These are phyloP conservation scores for Fusarium sp. DNA, from an alignment of 2,329 filamentous ascomycete genomes.

Conservation along the genomic window DNA sequence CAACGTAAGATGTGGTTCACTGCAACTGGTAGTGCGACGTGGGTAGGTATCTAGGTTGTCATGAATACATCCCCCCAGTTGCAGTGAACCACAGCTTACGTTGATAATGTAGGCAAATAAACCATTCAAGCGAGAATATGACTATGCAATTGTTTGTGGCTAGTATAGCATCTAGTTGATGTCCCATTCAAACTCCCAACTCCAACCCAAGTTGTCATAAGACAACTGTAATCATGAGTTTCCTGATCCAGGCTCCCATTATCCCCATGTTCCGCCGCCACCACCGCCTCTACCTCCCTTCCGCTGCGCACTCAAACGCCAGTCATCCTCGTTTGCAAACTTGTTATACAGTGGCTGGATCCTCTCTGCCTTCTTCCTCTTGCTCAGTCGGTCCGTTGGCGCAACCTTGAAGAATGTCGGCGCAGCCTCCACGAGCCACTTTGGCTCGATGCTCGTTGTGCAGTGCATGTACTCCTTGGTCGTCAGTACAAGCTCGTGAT, in stretches of 20 bases:
- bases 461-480: slow-evolving; percentile 99
- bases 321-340: slow-evolving; percentile 93
- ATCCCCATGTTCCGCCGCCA: slow-evolving; percentile 93
- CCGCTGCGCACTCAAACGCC: slow-evolving; percentile 90
- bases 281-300: slow-evolving; percentile 87
- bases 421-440: slow-evolving; percentile 94
- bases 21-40: too few relatives aligned
- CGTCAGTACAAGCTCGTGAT: slow-evolving; percentile 89
- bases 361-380: slow-evolving; percentile 92
- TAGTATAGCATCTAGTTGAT: neutral
- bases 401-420: slow-evolving; percentile 99
- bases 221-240: neutral
- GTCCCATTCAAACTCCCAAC: slow-evolving; percentile 1
- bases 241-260: slow-evolving; percentile 29
- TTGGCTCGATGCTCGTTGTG: slow-evolving; percentile 93
- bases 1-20: too few relatives aligned
- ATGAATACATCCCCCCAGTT: too few relatives aligned
- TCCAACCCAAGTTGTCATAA: neutral
- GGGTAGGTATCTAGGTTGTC: too few relatives aligned
- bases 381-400: slow-evolving; percentile 85
- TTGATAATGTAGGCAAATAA: neutral
- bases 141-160: neutral
- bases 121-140: neutral
- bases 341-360: slow-evolving; percentile 97
- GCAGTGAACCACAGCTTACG: neutral